These are phyloP conservation scores for Termitomyces sp. DNA, from an alignment of 768 basidiomycete genomes.

Conservation along the genomic window DNA sequence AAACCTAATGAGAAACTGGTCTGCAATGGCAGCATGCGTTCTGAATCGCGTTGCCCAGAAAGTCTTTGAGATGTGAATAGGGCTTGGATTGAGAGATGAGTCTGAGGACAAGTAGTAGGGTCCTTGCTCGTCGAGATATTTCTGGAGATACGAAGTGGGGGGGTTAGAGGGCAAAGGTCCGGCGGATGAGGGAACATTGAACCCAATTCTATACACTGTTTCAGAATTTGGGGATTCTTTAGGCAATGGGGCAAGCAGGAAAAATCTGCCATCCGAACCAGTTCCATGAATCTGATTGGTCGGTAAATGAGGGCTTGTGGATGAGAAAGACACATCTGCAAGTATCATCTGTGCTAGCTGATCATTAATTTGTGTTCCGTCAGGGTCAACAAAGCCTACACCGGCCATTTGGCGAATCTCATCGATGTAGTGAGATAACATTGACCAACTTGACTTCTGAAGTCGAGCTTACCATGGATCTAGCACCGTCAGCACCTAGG, in stretches of 20 bases:
- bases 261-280: constrained; percentile 24
- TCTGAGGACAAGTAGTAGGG: constrained; percentile 28
- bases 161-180: constrained; percentile 32
- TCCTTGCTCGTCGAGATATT: constrained; percentile 35
- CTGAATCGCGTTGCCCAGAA: constrained; percentile 46
- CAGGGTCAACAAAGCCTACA: constrained; percentile 41
- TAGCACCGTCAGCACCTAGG: constrained; percentile 47
- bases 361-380: constrained; percentile 22
- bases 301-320: constrained; percentile 19
- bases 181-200: constrained; percentile 28
- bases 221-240: constrained; percentile 17
- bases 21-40: constrained; percentile 39
- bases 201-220: constrained; percentile 34
- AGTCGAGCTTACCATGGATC: constrained; percentile 30
- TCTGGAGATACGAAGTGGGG: constrained; percentile 37
- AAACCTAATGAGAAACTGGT: constrained; percentile 28
- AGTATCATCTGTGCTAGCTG: constrained; percentile 35
- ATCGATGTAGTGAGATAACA: background rate
- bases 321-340: constrained; percentile 39
- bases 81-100: constrained; percentile 26
- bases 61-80: constrained; percentile 28
- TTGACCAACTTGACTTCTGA: background rate
- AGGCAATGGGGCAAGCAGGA: constrained; percentile 34
- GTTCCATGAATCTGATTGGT: constrained; percentile 17
- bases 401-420: constrained; percentile 39